Percentiles rank a stretch among this genome's conserved stretches.
Evolutionary conservation across 768 basidiomycete genomes (phyloP).

Genomic region (Terana coerulea): DNA sequence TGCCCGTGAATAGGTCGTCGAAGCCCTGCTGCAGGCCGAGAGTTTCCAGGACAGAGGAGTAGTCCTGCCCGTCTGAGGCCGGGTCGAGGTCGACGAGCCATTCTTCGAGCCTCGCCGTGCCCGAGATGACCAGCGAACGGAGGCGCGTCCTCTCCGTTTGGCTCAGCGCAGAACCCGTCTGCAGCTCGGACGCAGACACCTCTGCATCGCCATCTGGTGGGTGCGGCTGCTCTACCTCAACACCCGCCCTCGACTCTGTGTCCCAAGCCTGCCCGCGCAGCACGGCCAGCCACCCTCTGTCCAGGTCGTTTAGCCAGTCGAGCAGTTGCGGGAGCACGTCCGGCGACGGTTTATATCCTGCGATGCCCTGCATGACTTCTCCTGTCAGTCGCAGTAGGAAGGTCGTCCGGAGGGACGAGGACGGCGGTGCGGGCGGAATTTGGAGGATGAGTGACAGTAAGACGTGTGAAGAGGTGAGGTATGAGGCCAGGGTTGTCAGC

Average conservation of each 20-base stretch:
- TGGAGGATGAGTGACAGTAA: constrained; percentile 63
- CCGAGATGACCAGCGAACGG: constrained; percentile 59
- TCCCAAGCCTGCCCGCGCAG: constrained; percentile 68
- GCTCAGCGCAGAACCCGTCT: constrained; percentile 47
- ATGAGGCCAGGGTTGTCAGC: constrained; percentile 54
- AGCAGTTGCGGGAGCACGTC: constrained; percentile 48
- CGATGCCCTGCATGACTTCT: constrained; percentile 56
- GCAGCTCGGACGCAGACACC: constrained; percentile 12
- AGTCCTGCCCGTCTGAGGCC: constrained; percentile 18
- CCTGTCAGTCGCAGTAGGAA: constrained; percentile 71
- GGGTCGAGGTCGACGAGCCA: constrained; percentile 46
- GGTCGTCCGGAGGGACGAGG: constrained; percentile 59
- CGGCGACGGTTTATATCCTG: constrained; percentile 52
- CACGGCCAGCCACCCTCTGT: constrained; percentile 69
- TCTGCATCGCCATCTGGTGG: constrained; percentile 32
- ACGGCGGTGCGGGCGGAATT: constrained; percentile 72
- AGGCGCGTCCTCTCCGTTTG: constrained; percentile 75
- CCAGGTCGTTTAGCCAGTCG: constrained; percentile 69
- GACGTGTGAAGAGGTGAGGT: constrained; percentile 53
- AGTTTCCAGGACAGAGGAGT: constrained; percentile 38
- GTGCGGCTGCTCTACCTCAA: constrained; percentile 40
- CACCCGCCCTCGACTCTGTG: constrained; percentile 36
- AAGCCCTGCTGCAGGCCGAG: constrained; percentile 59
- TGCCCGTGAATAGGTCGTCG: constrained; percentile 58
- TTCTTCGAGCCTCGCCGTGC: constrained; percentile 60